phyloP scores from a whole-genome alignment of 176 grass and related monocot species.

The Hsuehochloa calcarea region DNA sequence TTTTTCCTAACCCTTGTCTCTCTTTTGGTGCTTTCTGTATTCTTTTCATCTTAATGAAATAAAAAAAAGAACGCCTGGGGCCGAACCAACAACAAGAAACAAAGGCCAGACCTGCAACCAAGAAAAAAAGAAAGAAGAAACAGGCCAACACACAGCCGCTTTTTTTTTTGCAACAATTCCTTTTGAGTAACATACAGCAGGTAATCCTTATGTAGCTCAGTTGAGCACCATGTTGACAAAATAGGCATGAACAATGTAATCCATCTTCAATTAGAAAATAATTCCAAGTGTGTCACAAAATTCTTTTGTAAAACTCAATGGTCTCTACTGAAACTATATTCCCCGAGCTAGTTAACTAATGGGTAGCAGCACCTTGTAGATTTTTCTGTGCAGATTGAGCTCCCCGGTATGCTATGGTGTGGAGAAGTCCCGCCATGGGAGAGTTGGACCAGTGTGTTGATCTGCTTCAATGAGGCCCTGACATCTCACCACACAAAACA shows the following conservation, averaged over 20 bases:
- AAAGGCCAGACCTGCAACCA: neutral
- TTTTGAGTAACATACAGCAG: neutral
- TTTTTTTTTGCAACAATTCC: neutral
- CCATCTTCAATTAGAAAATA: constrained; percentile 13
- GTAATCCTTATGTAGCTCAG: neutral
- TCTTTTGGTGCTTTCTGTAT: no score
- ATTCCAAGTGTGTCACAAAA: constrained; percentile 23
- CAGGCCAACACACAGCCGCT: neutral
- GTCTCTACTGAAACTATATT: constrained; percentile 34
- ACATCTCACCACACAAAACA: constrained; percentile 7
- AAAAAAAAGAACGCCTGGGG: neutral
- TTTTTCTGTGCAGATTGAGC: constrained; percentile 18
- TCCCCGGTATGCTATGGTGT: constrained; percentile 22
- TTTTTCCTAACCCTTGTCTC: no score
- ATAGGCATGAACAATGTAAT: neutral
- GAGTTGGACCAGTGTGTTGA: neutral
- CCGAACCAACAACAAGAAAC: neutral
- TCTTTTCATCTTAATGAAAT: no score
- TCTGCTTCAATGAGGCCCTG: neutral
- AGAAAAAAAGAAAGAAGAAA: neutral
- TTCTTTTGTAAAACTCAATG: constrained; percentile 8
- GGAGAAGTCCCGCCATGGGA: neutral
- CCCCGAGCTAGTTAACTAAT: constrained; percentile 11
- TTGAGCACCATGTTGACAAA: neutral
- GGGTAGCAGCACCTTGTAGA: neutral